Base-by-base conservation (phyloP, 2,329 filamentous ascomycete species). In the Aulographum hederae region DNA sequence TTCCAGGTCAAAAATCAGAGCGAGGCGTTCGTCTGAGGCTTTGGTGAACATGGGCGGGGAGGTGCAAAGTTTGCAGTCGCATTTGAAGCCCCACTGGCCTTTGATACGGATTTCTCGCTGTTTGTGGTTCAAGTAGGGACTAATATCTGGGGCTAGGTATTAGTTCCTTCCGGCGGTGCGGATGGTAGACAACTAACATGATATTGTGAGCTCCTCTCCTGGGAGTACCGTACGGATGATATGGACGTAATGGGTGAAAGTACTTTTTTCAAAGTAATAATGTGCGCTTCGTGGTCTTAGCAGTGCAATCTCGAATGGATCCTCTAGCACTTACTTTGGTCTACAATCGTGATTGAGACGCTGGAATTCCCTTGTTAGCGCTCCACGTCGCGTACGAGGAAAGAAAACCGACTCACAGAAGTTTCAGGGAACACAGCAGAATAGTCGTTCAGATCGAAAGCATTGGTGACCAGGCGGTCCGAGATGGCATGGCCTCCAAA, bases 181-280 rank as follows among this genome's bases (percentile, higher is more conserved):
- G n/a, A n/a, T n/a, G n/a, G n/a, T n/a, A n/a, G n/a, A n/a, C n/a
- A n/a, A n/a, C n/a, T n/a, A n/a, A n/a, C n/a, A 58, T 14, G 51
- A 48, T 18, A 58, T 45, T 5, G 53, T 57, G 6, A 60, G 46
- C 38, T 60, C 56, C 36, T 60, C 57, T 1, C 54, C 56, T 2
- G 45, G 44, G 8, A 42, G 32, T 20, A 60, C 54, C 23, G 53
- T 51, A 12, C 50, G 41, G 0, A 53, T 47, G 2, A 55, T 53
- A 18, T 50, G 45, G 6, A 56, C 47, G 6, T 48, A 46, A 16
- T 57, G 55, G 12, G 46, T 43, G 16, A 59, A 42, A 0, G 50
- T 53, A 4, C 34, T 34, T 8, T 46, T 41, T 33, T 57, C 50
- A 30, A 54, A 52, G 29, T 51, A 50, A 38, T 54, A 57, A 13